phyloP scores from a whole-genome alignment of 345 rosid genomes.

The Rhizophora mangle region DNA sequence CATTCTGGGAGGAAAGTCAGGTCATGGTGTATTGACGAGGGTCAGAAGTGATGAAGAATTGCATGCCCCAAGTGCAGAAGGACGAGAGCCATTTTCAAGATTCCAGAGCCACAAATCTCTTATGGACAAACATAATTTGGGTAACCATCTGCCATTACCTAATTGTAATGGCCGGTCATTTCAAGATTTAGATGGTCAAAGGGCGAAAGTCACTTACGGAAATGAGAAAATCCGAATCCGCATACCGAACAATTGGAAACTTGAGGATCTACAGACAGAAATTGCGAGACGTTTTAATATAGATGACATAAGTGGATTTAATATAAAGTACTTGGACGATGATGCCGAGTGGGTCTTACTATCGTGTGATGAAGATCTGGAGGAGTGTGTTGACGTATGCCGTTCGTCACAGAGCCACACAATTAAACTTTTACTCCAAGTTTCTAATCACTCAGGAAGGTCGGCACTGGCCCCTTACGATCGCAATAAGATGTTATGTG shows the following conservation, averaged over 20 bases:
- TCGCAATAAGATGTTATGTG: conserved; percentile 7
- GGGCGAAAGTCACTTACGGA: conserved; percentile 62
- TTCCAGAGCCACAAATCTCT: conserved; percentile 44
- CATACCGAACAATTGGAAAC: conserved; percentile 46
- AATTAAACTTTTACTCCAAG: conserved; percentile 61
- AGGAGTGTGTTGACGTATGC: conserved; percentile 71
- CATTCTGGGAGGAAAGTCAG: conserved; percentile 29
- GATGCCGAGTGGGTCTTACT: conserved; percentile 89
- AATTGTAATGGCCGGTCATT: conserved; percentile 23
- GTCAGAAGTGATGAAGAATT: conserved; percentile 46
- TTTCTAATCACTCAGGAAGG: conserved; percentile 43
- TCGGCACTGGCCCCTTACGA: conserved; percentile 35
- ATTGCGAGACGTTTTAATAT: conserved; percentile 61
- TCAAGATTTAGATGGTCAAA: conserved; percentile 45
- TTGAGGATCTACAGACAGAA: conserved; percentile 55
- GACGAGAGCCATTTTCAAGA: conserved; percentile 34
- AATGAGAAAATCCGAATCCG: conserved; percentile 69
- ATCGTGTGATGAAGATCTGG: conserved; percentile 85
- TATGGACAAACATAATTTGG: conserved; percentile 29
- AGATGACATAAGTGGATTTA: conserved; percentile 51
- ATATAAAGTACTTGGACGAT: conserved; percentile 88
- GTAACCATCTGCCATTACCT: conserved; percentile 26
- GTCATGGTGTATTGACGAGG: conserved; percentile 31
- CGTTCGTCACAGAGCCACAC: conserved; percentile 48
- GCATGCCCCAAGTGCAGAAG: conserved; percentile 38